Evolutionary conservation across 2,329 filamentous ascomycete genomes (phyloP), one percentile per base, ranked within the genome.

Genomic region (Paramyrothecium roridum): DNA sequence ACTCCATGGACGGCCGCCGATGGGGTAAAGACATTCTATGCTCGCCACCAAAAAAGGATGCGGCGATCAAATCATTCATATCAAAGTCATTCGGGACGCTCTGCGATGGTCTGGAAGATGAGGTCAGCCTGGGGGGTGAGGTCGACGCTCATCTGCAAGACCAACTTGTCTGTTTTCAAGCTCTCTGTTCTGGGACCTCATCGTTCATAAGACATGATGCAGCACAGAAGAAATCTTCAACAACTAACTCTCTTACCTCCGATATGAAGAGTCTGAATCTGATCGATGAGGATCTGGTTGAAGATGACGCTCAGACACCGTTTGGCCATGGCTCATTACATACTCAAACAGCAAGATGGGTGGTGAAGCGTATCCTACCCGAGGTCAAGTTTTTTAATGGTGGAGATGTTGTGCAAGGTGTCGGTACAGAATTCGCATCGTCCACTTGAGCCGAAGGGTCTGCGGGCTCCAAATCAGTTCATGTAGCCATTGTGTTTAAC

Each of bases 81-180:
- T 65, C 66, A 20, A 70, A 76, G 49, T 68, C 83, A 10, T 74
- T 80, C 7, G 65, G 68, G 23, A 73, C 70, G n/a, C 67, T 85
- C 3, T 76, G 77, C 46, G 69, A 67, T 49, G 72, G 74, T 3
- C 68, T 86, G 20, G 71, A 72, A 53, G 65, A 70, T 2, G 81
- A 84, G 60, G 67, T 81, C 1, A 63, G 65, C 8, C 61, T 70
- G 1, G 70, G 75, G 2, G 77, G 81, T 0, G 72, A 77, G 2
- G 78, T 83, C 8, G 84, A 87, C 58, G 74, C 80, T 59, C 76
- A 80, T 62, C 71, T 87, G 16, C 82, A 86, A 67, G 85, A 87
- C 65, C 84, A 87, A 65, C 62, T 87, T 22, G 70, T 86, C 3
- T 72, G 83, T 19, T 85, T 86, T 61, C 84, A 87, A 66, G 80